Percentiles rank a stretch among this genome's conserved stretches.
Conservation (phyloP, 2,329 filamentous ascomycete genomes). For the Sphaerulina populicola region DNA sequence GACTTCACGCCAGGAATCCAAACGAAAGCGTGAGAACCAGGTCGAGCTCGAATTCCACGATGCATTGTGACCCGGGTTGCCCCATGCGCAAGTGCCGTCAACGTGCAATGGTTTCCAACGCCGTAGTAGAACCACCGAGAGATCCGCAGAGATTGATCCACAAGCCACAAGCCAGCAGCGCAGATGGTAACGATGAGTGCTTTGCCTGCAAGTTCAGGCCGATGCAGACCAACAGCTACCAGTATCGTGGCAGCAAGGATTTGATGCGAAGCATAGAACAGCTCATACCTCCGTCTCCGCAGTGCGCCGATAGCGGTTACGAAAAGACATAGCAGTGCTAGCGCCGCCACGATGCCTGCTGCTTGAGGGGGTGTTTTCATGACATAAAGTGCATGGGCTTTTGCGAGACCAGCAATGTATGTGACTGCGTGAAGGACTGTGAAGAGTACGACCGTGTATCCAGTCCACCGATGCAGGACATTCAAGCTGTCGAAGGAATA, state of each 20-base stretch:
- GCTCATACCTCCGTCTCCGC: constrained; percentile 21
- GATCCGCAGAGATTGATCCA: constrained; percentile 18
- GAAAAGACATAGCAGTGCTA: constrained; percentile 21
- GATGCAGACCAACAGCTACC: constrained; percentile 22
- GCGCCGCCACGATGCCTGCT: constrained; percentile 19
- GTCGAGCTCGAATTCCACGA: constrained; percentile 10
- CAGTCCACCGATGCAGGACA: constrained; percentile 22
- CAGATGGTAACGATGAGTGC: constrained; percentile 20
- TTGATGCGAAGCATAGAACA: constrained; percentile 22
- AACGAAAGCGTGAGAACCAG: constrained; percentile 23
- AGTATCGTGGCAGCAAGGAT: constrained; percentile 17
- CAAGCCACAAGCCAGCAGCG: constrained; percentile 16
- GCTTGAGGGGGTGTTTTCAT: constrained; percentile 12
- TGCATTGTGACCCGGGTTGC: constrained; percentile 19
- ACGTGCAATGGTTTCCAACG: constrained; percentile 14
- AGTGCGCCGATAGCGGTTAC: constrained; percentile 19
- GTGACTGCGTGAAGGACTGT: constrained; percentile 15
- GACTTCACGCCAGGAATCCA: constrained; percentile 19
- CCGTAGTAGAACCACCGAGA: constrained; percentile 18
- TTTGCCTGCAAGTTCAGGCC: constrained; percentile 14
- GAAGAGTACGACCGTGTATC: constrained; percentile 20
- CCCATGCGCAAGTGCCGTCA: constrained; percentile 18
- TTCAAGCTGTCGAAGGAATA: constrained; percentile 23
- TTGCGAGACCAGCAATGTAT: constrained; percentile 15
- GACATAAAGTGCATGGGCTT: constrained; percentile 11